phyloP scores from a whole-genome alignment of 805 yeast genomes.

The Wickerhamomyces alni region DNA sequence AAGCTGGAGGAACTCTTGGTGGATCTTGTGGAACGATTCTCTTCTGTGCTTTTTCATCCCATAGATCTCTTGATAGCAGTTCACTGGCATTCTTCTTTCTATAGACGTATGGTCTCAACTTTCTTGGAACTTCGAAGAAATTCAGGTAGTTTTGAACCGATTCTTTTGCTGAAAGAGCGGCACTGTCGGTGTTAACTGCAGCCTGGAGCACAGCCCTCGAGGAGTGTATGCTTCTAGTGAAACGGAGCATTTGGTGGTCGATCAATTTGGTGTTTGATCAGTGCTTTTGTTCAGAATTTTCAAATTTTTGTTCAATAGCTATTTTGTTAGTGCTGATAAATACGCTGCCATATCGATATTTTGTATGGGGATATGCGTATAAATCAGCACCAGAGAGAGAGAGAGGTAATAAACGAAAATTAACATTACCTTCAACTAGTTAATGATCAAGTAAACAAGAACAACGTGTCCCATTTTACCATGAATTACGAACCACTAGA shows the following conservation, averaged over 20 bases:
- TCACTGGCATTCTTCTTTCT: slow-evolving; percentile 33
- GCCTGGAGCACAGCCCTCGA: slow-evolving; percentile 8
- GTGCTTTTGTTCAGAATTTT: neutral
- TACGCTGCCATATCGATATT: neutral
- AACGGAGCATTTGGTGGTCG: slow-evolving; percentile 10
- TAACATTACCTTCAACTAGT: too few relatives aligned
- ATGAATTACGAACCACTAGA: slow-evolving; percentile 32
- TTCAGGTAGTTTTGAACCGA: slow-evolving; percentile 27
- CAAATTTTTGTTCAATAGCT: neutral
- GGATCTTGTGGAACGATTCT: slow-evolving; percentile 29
- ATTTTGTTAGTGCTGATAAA: neutral
- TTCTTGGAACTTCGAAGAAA: slow-evolving; percentile 28
- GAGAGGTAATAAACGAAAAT: neutral
- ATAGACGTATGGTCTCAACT: slow-evolving; percentile 32
- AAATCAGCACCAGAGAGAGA: neutral
- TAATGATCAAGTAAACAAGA: too few relatives aligned
- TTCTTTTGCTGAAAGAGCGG: slow-evolving; percentile 14
- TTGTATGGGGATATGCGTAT: neutral
- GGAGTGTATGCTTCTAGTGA: slow-evolving; percentile 11
- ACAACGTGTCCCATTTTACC: neutral
- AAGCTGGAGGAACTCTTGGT: slow-evolving; percentile 24
- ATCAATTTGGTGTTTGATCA: too few relatives aligned
- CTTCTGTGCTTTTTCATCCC: slow-evolving; percentile 28
- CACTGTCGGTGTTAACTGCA: neutral
- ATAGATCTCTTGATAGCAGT: slow-evolving; percentile 32